Evolutionary conservation across 331 rosid genomes (phyloP).

Genomic region (Prunus yedoensis): DNA sequence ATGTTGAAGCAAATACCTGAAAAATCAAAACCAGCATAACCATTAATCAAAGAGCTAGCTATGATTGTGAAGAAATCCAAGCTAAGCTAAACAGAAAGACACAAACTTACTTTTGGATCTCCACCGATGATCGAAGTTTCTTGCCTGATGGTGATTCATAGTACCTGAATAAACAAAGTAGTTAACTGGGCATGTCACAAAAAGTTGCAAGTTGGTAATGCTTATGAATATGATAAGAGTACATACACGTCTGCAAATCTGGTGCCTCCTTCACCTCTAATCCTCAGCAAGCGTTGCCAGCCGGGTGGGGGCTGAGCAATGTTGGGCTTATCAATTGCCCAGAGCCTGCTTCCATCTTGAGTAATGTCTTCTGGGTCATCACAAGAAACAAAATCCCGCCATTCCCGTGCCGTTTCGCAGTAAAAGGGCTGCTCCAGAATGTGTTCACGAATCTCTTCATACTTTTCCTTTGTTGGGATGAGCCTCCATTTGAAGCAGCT

Average conservation of each 20-base stretch:
- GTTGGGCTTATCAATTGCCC: conserved; percentile 98
- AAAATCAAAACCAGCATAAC: conserved; percentile 16
- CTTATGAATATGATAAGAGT: background rate
- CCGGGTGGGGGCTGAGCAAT: conserved; percentile 87
- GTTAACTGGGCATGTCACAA: background rate
- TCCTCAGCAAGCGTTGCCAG: conserved; percentile 82
- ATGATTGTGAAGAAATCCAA: conserved; percentile 13
- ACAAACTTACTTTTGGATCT: conserved; percentile 67
- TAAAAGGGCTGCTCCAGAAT: conserved; percentile 70
- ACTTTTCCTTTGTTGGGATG: conserved; percentile 78
- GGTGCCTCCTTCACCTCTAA: conserved; percentile 87
- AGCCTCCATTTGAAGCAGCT: conserved; percentile 94
- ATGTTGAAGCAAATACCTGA: conserved; percentile 70
- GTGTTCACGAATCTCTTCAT: conserved; percentile 83
- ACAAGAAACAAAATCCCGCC: conserved; percentile 76
- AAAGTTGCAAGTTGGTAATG: background rate
- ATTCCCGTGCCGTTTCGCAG: conserved; percentile 69
- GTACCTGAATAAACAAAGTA: conserved; percentile 52
- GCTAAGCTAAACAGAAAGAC: background rate
- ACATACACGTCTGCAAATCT: conserved; percentile 89
- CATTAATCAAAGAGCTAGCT: background rate
- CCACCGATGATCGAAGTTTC: conserved; percentile 86
- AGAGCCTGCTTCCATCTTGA: conserved; percentile 83
- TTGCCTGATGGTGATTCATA: conserved; percentile 84
- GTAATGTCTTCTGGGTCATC: conserved; percentile 81